phyloP scores from a whole-genome alignment of 257 asterid species.

The Paraleonurus japonicus region DNA sequence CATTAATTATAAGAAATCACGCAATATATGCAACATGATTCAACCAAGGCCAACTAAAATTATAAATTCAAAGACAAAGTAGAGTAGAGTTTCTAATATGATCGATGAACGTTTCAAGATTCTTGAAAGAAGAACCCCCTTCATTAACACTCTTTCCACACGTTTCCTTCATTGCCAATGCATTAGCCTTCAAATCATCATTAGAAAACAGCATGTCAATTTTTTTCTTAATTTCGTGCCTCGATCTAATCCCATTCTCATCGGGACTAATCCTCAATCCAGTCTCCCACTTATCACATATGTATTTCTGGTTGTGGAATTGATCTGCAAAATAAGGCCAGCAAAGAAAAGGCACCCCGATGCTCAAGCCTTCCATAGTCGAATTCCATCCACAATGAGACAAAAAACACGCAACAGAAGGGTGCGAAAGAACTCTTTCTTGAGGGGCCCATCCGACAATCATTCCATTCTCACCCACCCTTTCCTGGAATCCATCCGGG shows the following conservation, averaged over 20 bases:
- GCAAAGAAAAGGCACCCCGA: slow-evolving; percentile 41
- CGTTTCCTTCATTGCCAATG: neutral
- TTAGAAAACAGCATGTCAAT: neutral
- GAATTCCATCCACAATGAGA: slow-evolving; percentile 52
- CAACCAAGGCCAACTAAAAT: too few relatives aligned
- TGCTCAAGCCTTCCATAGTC: slow-evolving; percentile 27
- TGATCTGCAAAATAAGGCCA: slow-evolving; percentile 48
- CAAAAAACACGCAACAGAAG: slow-evolving; percentile 34
- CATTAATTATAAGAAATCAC: too few relatives aligned
- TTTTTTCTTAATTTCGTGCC: neutral
- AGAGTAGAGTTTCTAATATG: neutral
- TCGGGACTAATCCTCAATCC: neutral
- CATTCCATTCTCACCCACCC: slow-evolving; percentile 29
- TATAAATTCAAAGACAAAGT: too few relatives aligned
- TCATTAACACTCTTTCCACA: neutral
- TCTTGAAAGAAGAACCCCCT: neutral
- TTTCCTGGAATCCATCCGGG: slow-evolving; percentile 27
- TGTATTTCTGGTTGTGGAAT: slow-evolving; percentile 28
- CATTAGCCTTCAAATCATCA: neutral
- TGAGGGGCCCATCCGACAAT: slow-evolving; percentile 43
- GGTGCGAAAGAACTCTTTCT: slow-evolving; percentile 35
- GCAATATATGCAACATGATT: too few relatives aligned
- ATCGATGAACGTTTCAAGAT: neutral
- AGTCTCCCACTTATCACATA: slow-evolving; percentile 23
- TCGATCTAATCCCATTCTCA: neutral